Percentiles rank a stretch among this genome's conserved stretches.
Conservation (phyloP, 345 rosid genomes). For the Lepidium africanum region DNA sequence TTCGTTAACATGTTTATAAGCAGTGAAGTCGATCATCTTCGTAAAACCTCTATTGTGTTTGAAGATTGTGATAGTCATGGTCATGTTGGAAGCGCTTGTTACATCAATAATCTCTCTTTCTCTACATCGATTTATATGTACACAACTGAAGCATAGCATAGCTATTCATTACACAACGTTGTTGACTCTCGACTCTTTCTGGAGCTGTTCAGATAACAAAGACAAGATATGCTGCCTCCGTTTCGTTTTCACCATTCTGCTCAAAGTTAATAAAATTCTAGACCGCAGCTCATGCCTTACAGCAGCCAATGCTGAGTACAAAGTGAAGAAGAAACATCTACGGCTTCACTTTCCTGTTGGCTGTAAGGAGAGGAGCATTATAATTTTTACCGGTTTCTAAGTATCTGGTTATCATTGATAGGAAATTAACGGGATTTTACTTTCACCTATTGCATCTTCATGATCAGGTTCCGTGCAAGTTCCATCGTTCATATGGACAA, state of each 20-base stretch:
- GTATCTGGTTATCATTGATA: not conserved
- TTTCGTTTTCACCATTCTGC: not conserved
- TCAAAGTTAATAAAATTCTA: not conserved
- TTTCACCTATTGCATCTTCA: not conserved
- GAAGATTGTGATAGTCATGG: not conserved
- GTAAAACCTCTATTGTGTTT: constrained; percentile 49
- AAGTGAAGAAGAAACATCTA: not conserved
- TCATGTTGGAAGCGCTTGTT: not conserved
- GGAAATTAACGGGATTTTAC: not conserved
- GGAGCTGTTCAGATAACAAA: not conserved
- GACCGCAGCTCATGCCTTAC: not conserved
- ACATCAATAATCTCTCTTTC: not conserved
- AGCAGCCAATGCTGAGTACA: not conserved
- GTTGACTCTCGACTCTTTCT: not conserved
- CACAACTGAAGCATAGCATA: not conserved
- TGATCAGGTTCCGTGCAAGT: constrained; percentile 22
- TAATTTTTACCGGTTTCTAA: not conserved
- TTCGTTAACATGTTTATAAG: not conserved
- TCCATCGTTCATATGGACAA: constrained; percentile 58
- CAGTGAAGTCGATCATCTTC: constrained; percentile 16
- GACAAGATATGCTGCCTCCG: constrained; percentile 1
- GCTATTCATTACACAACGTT: not conserved
- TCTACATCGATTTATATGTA: not conserved
- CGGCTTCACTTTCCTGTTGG: not conserved
- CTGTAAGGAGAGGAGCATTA: not conserved